Evolutionary conservation across 2,329 filamentous ascomycete genomes (phyloP), one percentile per base, ranked within the genome.

Genomic region (Penicillium freii): DNA sequence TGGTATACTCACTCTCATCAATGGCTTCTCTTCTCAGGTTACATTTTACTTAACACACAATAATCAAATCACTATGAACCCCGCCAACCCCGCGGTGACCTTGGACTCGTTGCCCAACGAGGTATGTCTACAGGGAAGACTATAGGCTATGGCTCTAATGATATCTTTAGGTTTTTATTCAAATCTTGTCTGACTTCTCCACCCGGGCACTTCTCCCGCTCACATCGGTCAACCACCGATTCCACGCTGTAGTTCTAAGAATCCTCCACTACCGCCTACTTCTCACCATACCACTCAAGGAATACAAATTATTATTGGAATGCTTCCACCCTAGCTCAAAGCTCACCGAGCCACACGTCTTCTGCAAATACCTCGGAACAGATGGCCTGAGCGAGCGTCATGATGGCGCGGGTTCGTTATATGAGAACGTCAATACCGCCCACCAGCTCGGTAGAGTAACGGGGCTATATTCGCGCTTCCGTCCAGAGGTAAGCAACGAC

Each of bases 261-360:
- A 81, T 90, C 44, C 74, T 91, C 8, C 84, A 89, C 61, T 80
- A 82, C 48, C 86, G 89, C 34, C 78, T 91, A 2, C 74, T 87
- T 46, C 72, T 81, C 21, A 84, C 85, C 21, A 81, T 85, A 5
- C 75, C 82, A 3, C 74, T 88, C 8, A 75, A 81, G 38, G 82
- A 85, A 38, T 84, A 90, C 67, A 83, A 86, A 53, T 75, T 94
- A 39, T 84, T 92, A 38, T 83, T 95, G 42, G 89, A 93, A 75
- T 91, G 88, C 71, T 92, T 89, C 68, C 89, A 89, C 62, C 90
- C 90, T 0, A 84, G 81, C 61, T 85, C 82, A 25, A 87, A 87
- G 71, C 78, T 88, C 49, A 86, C 82, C 5, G 87, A 88, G 21
- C 87, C 89, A 0, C 86, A 86, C 54, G 80, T 91, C 13, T 82